phyloP scores from a whole-genome alignment of 2,329 filamentous ascomycete species.

The Xylariomycetidae sp. region DNA sequence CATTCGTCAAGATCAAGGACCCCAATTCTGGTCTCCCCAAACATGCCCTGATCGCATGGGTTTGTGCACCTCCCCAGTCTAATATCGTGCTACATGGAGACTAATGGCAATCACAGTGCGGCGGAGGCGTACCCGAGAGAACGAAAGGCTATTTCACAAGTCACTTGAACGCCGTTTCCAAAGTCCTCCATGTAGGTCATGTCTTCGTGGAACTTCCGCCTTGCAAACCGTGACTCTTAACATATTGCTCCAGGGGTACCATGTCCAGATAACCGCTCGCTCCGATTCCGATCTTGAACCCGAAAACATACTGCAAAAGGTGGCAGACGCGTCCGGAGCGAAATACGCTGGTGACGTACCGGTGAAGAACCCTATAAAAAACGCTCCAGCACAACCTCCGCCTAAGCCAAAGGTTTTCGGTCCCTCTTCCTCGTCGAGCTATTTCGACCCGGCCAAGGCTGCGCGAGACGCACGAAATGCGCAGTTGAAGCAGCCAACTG shows the following conservation, averaged over 20 bases:
- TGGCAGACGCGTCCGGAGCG: slow-evolving; percentile 87
- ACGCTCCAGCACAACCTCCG: too few relatives aligned
- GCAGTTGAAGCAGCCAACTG: slow-evolving; percentile 47
- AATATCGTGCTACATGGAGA: too few relatives aligned
- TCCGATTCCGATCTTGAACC: slow-evolving; percentile 85
- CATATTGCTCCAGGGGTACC: slow-evolving; percentile 80
- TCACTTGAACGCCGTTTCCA: slow-evolving; percentile 83
- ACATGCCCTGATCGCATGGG: slow-evolving; percentile 88
- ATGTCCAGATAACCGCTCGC: slow-evolving; percentile 94
- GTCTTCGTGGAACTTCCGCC: too few relatives aligned
- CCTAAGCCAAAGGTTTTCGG: slow-evolving; percentile 88
- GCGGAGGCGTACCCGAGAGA: slow-evolving; percentile 94
- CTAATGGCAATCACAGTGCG: slow-evolving; percentile 55
- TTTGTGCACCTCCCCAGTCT: slow-evolving; percentile 34
- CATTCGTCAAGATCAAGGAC: slow-evolving; percentile 94
- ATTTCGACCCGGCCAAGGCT: slow-evolving; percentile 65
- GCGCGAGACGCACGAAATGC: slow-evolving; percentile 62
- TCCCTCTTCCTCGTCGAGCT: slow-evolving; percentile 47
- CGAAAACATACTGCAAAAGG: slow-evolving; percentile 85
- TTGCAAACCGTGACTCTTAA: too few relatives aligned
- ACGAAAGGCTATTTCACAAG: slow-evolving; percentile 99
- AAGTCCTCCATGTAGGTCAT: slow-evolving; percentile 65
- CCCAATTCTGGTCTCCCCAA: slow-evolving; percentile 87
- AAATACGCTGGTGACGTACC: slow-evolving; percentile 74
- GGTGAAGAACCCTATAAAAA: slow-evolving; percentile 44